Evolutionary conservation across 768 basidiomycete species (phyloP).

Genomic region (Glaciozyma antarctica): DNA sequence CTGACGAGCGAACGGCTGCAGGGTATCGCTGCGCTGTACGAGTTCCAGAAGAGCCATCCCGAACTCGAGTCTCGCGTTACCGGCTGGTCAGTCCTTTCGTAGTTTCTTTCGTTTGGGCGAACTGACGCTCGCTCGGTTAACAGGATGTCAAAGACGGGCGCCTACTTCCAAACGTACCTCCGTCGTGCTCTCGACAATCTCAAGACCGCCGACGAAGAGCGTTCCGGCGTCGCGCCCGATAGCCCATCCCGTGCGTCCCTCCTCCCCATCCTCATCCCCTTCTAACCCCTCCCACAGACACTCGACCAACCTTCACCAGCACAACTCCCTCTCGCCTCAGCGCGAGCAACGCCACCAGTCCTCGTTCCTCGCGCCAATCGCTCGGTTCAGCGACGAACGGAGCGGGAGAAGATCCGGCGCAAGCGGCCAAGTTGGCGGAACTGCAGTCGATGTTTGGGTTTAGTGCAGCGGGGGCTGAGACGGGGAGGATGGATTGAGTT

Average conservation of each 20-base stretch:
- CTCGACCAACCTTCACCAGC: neutral
- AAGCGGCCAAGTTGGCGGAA: too few species aligned
- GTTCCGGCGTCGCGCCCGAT: neutral
- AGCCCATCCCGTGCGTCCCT: neutral
- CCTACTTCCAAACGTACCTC: constrained; percentile 85
- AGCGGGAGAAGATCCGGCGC: too few species aligned
- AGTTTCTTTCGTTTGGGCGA: too few species aligned
- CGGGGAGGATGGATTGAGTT: too few species aligned
- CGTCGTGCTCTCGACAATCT: constrained; percentile 75
- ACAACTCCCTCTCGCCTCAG: neutral
- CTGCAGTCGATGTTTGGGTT: too few species aligned
- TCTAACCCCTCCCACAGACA: neutral
- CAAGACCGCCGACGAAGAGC: constrained; percentile 64
- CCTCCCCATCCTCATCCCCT: neutral
- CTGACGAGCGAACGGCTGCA: constrained; percentile 55
- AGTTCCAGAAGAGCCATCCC: constrained; percentile 83
- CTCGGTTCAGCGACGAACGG: too few species aligned
- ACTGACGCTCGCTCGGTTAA: neutral
- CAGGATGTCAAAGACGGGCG: constrained; percentile 75
- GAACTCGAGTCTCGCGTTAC: constrained; percentile 37
- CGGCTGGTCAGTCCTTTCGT: constrained; percentile 16
- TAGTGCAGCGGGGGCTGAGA: too few species aligned
- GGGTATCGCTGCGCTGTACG: constrained; percentile 86
- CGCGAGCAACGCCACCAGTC: neutral
- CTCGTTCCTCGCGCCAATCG: too few species aligned